A percentile compares a stretch with the other conserved stretches of the same genome.
These are phyloP conservation scores for Phytopythium chamaehyphon DNA, from an alignment of 352 stramenopile species.

Conservation along the genomic window DNA sequence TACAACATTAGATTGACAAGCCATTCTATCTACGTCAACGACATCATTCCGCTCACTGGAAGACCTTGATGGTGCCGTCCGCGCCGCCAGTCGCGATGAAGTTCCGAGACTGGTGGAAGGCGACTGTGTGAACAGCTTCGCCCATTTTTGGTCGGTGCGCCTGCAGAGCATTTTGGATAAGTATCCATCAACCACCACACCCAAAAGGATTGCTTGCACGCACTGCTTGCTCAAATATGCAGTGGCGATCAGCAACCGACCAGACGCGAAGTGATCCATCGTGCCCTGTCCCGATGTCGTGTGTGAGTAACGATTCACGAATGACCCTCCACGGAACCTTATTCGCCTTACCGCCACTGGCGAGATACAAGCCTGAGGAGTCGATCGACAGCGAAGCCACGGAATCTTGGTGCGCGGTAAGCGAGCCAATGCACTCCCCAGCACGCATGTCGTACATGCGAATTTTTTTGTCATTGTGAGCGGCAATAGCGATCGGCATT, in stretches of 20 bases:
- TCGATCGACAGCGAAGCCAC: conserved; percentile 82
- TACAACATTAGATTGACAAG: conserved; percentile 3
- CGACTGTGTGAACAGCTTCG: conserved; percentile 72
- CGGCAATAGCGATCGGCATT: conserved; percentile 79
- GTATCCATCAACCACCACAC: not conserved
- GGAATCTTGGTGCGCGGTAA: conserved; percentile 79
- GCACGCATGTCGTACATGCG: conserved; percentile 86
- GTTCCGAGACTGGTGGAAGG: conserved; percentile 74
- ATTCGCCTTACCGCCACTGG: conserved; percentile 50
- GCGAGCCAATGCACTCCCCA: conserved; percentile 69
- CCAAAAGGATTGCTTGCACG: not conserved
- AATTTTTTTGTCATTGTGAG: conserved; percentile 80
- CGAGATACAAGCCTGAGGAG: conserved; percentile 65
- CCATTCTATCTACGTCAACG: not conserved
- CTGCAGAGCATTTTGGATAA: conserved; percentile 17
- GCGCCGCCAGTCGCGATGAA: conserved; percentile 77
- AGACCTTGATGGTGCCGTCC: conserved; percentile 87
- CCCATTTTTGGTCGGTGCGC: conserved; percentile 77
- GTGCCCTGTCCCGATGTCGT: conserved; percentile 36
- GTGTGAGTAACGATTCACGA: conserved; percentile 1
- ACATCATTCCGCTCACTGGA: conserved; percentile 46
- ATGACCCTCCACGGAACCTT: not conserved
- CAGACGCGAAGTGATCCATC: conserved; percentile 83
- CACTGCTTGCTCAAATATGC: conserved; percentile 84
- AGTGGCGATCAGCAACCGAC: conserved; percentile 78